Conservation (phyloP, 352 stramenopile genomes). For the Stramenopiles sp. region DNA sequence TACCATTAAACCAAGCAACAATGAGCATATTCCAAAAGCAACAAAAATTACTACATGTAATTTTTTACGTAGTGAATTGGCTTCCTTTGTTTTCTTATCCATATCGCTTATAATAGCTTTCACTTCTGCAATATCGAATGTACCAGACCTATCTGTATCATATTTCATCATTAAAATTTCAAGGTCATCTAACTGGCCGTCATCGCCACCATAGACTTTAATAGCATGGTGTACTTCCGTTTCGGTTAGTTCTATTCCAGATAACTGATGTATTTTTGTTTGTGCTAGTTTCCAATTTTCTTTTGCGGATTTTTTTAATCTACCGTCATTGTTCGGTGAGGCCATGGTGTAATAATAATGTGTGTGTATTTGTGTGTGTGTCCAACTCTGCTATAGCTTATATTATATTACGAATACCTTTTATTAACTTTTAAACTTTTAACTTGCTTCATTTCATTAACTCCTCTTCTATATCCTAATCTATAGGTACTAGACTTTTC, state of each 20-base stretch:
- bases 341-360: too few species aligned
- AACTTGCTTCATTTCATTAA: too few species aligned
- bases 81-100: slow-evolving; percentile 2
- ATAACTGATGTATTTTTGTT: neutral
- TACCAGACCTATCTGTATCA: neutral
- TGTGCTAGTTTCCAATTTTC: neutral
- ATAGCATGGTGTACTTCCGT: neutral
- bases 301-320: too few species aligned
- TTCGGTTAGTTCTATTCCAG: neutral
- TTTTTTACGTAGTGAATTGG: slow-evolving; percentile 1
- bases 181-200: neutral
- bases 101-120: neutral
- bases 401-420: too few species aligned
- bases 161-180: neutral
- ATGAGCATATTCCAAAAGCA: neutral
- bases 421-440: too few species aligned
- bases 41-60: neutral
- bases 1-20: neutral
- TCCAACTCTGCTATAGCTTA: too few species aligned
- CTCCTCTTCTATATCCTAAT: too few species aligned
- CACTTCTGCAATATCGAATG: neutral
- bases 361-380: too few species aligned
- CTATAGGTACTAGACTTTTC: too few species aligned
- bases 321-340: too few species aligned
- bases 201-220: neutral